A percentile compares a stretch with the other conserved stretches of the same genome.
Evolutionary conservation across 495 filamentous ascomycete species (phyloP).

Genomic region (Xylaria nigripes): DNA sequence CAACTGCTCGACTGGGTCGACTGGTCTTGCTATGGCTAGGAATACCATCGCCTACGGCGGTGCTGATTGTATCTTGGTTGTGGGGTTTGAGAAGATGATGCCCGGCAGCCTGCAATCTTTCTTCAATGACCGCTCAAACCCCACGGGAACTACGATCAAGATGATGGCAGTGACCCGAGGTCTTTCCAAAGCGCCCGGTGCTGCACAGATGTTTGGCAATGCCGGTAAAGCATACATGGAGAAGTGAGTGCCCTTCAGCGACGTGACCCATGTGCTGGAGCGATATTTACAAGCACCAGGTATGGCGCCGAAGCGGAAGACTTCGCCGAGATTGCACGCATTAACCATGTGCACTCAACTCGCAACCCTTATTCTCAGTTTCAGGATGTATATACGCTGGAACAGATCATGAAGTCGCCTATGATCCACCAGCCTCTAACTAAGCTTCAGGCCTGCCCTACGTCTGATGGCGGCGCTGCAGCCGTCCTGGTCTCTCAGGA

Average conservation of each 20-base stretch:
- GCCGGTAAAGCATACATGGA: constrained; percentile 93
- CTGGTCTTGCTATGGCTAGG: constrained; percentile 77
- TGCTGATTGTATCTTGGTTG: constrained; percentile 78
- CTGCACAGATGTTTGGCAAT: constrained; percentile 94
- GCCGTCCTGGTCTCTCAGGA: constrained; percentile 81
- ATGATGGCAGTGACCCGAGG: constrained; percentile 83
- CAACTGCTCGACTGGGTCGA: constrained; percentile 91
- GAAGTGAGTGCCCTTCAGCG: constrained; percentile 49
- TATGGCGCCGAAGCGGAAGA: constrained; percentile 78
- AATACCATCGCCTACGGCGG: constrained; percentile 71
- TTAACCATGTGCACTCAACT: constrained; percentile 86
- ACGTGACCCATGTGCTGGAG: not conserved
- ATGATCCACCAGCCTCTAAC: constrained; percentile 61
- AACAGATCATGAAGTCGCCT: constrained; percentile 69
- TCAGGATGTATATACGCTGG: constrained; percentile 78
- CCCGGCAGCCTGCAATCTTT: constrained; percentile 72
- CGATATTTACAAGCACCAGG: constrained; percentile 32
- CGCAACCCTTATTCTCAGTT: constrained; percentile 98
- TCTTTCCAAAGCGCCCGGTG: constrained; percentile 67
- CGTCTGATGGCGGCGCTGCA: constrained; percentile 84
- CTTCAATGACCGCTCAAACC: constrained; percentile 74
- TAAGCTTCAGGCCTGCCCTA: constrained; percentile 83
- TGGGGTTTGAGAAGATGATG: constrained; percentile 98
- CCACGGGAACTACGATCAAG: constrained; percentile 57
- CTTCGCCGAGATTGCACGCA: constrained; percentile 90